Evolutionary conservation across 371 early-diverging fungal species (phyloP).

Genomic region (Phascolomyces articulosus): DNA sequence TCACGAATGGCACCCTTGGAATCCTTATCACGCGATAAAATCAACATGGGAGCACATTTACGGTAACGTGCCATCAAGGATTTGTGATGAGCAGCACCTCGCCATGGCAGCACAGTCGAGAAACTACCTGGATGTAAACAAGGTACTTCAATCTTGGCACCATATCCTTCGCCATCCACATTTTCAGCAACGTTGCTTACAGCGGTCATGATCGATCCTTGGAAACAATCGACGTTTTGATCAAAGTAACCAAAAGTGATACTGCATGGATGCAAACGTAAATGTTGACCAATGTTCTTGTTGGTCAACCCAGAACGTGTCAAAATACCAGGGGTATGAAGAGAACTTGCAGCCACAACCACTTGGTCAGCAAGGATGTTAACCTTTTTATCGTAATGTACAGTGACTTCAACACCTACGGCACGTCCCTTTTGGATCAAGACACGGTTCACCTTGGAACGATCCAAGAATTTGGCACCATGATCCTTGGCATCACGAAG

Average conservation of each 20-base stretch:
- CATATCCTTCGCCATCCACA: constrained; percentile 63
- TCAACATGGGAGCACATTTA: constrained; percentile 55
- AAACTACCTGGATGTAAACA: constrained; percentile 57
- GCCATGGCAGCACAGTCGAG: constrained; percentile 57
- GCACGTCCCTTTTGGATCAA: constrained; percentile 53
- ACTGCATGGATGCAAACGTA: constrained; percentile 70
- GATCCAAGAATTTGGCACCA: constrained; percentile 66
- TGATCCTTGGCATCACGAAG: constrained; percentile 66
- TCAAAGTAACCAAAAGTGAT: constrained; percentile 70
- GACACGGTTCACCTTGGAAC: constrained; percentile 59
- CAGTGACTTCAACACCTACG: constrained; percentile 51
- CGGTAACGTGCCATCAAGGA: constrained; percentile 52
- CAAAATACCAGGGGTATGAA: constrained; percentile 72
- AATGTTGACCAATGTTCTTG: constrained; percentile 70
- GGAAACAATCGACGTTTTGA: constrained; percentile 45
- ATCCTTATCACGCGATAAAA: constrained; percentile 74
- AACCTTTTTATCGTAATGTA: constrained; percentile 24
- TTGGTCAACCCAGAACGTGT: constrained; percentile 69
- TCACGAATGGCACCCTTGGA: constrained; percentile 36
- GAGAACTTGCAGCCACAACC: constrained; percentile 67
- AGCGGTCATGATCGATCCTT: constrained; percentile 77
- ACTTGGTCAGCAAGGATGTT: constrained; percentile 60
- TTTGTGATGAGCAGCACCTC: constrained; percentile 58
- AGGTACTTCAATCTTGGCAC: constrained; percentile 74
- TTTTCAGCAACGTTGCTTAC: constrained; percentile 61